Evolutionary conservation across 2,329 filamentous ascomycete species (phyloP), one percentile per base, ranked within the genome.

Genomic region (Cladosporium halotolerans): DNA sequence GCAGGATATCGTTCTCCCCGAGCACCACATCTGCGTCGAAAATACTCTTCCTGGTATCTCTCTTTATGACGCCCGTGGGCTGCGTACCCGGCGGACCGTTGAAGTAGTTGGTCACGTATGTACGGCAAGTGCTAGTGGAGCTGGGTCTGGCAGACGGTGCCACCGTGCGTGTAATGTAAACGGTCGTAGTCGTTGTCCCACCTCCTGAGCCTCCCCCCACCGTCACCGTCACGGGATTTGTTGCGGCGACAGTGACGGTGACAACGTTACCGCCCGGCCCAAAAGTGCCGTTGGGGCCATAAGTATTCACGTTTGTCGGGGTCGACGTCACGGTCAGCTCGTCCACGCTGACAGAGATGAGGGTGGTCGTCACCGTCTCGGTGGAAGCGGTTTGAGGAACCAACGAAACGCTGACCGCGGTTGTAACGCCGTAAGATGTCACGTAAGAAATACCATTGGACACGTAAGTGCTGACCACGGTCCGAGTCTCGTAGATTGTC

Each of bases 81-180:
- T 57, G 53, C 18, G 55, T 36, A 44, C 59, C 56, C 48, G 59
- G 55, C 44, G 45, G 31, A 1, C 58, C 58, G 23, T 63, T 63
- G 40, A 65, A 55, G 48, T 66, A 66, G 34, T 65, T 64, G 5
- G 64, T 66, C 18, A 59, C 52, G 28, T 60, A 61, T 10, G 60
- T 65, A 19, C 63, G 51, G 45, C 63, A 66, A 4, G 62, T 61
- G 11, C 56, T 58, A 23, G 45, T 57, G 11, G 33, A 45, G 16
- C 4, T 11, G 39, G 52, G 62, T 19, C 49, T 55, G 5, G 55
- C 23, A 9, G 45, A 31, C n/a, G 52, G 52, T 14, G 46, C 45
- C 10, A 54, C 52, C 3, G 52, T 54, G n/a, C 45, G 56, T 5
- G 28, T 47, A 3, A 55, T 44, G 19, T 54, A 58, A 7, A 55